Evolutionary conservation across 495 filamentous ascomycete genomes (phyloP).

Genomic region (Pyrenula massariospora): DNA sequence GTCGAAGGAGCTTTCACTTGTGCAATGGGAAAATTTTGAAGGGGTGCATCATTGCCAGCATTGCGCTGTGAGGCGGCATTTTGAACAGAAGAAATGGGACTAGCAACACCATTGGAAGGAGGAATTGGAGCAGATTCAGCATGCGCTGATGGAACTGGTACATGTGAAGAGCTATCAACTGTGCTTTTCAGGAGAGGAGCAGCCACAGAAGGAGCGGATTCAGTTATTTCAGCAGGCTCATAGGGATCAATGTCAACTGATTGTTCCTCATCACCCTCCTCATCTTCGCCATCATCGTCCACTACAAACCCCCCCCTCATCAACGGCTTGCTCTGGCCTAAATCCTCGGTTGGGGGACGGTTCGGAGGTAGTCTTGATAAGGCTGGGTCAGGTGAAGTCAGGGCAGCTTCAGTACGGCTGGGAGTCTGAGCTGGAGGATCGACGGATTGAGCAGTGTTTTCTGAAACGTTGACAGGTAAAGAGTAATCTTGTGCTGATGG

Average conservation of each 20-base stretch:
- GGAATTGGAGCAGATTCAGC: slow-evolving; percentile 8
- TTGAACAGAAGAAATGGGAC: slow-evolving; percentile 14
- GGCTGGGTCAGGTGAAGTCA: neutral
- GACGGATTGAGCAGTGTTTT: neutral
- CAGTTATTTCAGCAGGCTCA: slow-evolving; percentile 41
- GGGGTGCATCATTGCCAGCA: slow-evolving; percentile 13
- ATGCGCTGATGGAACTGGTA: slow-evolving; percentile 26
- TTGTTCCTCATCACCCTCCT: slow-evolving; percentile 51
- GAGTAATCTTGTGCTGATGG: slow-evolving; percentile 35
- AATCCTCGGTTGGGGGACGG: neutral
- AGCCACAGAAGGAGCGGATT: slow-evolving; percentile 9
- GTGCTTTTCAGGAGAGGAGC: slow-evolving; percentile 41
- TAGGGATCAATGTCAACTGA: slow-evolving; percentile 42
- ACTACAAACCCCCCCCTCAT: slow-evolving; percentile 65
- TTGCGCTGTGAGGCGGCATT: neutral
- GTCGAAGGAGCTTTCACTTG: slow-evolving; percentile 25
- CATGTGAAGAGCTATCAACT: slow-evolving; percentile 47
- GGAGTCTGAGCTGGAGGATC: neutral
- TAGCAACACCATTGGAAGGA: slow-evolving; percentile 35
- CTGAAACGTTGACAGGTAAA: slow-evolving; percentile 12
- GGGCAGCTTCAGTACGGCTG: neutral
- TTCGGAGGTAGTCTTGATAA: neutral
- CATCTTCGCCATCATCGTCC: slow-evolving; percentile 55
- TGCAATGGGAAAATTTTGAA: slow-evolving; percentile 30
- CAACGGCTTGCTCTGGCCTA: neutral